Evolutionary conservation across 2,329 filamentous ascomycete species (phyloP), one percentile per base, ranked within the genome.

Genomic region (Decorospora gaudefroyi): DNA sequence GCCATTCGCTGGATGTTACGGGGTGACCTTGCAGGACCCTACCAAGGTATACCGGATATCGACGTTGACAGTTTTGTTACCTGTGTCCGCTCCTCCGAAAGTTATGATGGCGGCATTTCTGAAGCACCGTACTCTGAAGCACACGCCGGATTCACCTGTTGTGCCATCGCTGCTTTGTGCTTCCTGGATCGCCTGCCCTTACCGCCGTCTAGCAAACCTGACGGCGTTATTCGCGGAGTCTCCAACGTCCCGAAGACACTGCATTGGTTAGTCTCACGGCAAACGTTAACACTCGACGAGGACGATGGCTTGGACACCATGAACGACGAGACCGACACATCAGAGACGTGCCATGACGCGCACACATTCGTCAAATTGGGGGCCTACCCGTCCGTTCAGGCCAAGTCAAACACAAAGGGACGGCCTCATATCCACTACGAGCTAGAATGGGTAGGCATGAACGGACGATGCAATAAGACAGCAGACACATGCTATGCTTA

Each of bases 401-500:
- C 62, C 9, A 44, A 62, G 13, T 42, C 50, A 13, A 66, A 61
- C 9, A 55, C 59, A 19, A 33, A 59, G 26, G 53, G 78, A 25
- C 78, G 85, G 35, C 86, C 89, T 49, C 84, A 86, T 11, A 69
- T 74, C 0, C 86, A 85, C 53, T 70, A 77, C n/a, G 72, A 76
- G 2, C 50, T 77, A 26, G 70, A 74, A 7, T 80, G 79, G 61
- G 79, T 89, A 1, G 93, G 91, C 7, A 90, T 95, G 72, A 96
- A 95, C 62, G 93, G 93, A 17, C 84, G 93, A 35, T 84, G 83
- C 66, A 96, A 96, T 74, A 99, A 99, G 70, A 79, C 85, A 33
- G 87, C 88, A 7, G 93, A 99, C 71, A 97, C 93, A 0, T 99
- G 93, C 72, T 99, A 99, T 70, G 86, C 84, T 15, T 99, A 92